Evolutionary conservation across 805 yeast genomes (phyloP).

Genomic region (Priceomyces castillae): DNA sequence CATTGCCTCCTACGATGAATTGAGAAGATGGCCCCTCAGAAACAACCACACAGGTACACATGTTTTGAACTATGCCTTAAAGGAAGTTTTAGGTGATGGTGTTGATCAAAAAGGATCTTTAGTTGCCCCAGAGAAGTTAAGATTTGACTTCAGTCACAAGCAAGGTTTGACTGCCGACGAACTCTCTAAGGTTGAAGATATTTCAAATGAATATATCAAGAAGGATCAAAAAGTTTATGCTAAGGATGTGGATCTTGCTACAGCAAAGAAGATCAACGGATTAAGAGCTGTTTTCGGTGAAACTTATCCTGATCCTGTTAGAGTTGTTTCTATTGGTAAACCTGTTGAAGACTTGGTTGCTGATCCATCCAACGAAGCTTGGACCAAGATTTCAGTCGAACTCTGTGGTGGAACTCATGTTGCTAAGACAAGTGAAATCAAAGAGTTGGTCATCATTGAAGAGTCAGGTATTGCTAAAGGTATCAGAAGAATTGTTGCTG

Average conservation of each 20-base stretch:
- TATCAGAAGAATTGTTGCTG: slow-evolving; percentile 96
- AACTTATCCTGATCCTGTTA: slow-evolving; percentile 97
- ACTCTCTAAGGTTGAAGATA: slow-evolving; percentile 69
- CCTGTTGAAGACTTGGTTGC: slow-evolving; percentile 78
- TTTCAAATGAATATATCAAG: slow-evolving; percentile 69
- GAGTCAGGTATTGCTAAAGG: slow-evolving; percentile 99
- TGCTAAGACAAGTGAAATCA: slow-evolving; percentile 86
- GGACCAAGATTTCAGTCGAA: slow-evolving; percentile 81
- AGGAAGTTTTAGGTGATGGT: slow-evolving; percentile 80
- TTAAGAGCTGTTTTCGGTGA: slow-evolving; percentile 98
- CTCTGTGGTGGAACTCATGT: slow-evolving; percentile 99
- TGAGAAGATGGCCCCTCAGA: slow-evolving; percentile 94
- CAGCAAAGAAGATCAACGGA: slow-evolving; percentile 75
- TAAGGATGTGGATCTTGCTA: slow-evolving; percentile 72
- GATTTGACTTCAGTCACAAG: slow-evolving; percentile 96
- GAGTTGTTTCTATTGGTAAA: slow-evolving; percentile 94
- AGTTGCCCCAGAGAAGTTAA: slow-evolving; percentile 90
- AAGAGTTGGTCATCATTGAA: slow-evolving; percentile 84
- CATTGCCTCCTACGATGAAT: slow-evolving; percentile 86
- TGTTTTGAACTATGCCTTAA: slow-evolving; percentile 82
- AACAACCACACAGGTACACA: slow-evolving; percentile 99
- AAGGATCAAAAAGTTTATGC: slow-evolving; percentile 72
- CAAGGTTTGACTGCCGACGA: slow-evolving; percentile 74
- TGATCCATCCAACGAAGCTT: slow-evolving; percentile 67
- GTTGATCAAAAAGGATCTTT: slow-evolving; percentile 96